phyloP scores from a whole-genome alignment of 176 grass and related monocot genomes.

The Puccinellia tenuiflora region DNA sequence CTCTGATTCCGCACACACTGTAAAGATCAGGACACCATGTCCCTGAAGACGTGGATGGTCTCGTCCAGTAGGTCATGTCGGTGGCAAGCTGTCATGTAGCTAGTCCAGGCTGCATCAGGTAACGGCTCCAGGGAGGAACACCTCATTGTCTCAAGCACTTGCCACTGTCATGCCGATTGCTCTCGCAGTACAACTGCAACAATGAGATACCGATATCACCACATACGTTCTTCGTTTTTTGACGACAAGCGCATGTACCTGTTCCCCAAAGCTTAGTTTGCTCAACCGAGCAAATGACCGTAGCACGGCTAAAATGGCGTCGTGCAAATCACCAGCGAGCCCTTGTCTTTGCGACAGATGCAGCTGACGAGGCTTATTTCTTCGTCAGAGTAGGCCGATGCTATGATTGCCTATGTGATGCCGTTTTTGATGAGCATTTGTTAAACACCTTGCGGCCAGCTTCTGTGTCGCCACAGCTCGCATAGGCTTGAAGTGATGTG shows the following conservation, averaged over 20 bases:
- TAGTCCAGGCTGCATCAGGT: constrained; percentile 46
- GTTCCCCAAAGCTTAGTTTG: constrained; percentile 28
- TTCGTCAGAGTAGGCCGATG: no score
- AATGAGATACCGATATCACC: constrained; percentile 50
- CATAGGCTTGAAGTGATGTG: no score
- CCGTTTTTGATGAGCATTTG: no score
- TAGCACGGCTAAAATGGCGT: constrained; percentile 35
- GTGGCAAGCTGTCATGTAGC: constrained; percentile 51
- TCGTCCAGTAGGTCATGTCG: constrained; percentile 39
- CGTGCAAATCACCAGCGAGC: constrained; percentile 8
- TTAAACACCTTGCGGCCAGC: no score
- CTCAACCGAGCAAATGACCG: constrained; percentile 31
- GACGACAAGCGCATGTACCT: constrained; percentile 48
- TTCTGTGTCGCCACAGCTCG: no score
- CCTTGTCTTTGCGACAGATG: constrained; percentile 24
- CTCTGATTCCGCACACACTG: constrained; percentile 41
- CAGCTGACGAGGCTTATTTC: constrained; percentile 40
- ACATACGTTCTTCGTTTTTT: constrained; percentile 43
- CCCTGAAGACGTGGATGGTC: constrained; percentile 54
- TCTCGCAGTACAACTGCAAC: constrained; percentile 53
- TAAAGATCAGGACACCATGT: constrained; percentile 45
- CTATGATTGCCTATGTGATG: no score
- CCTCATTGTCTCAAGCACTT: constrained; percentile 42
- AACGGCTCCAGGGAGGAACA: not conserved
- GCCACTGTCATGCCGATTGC: not conserved